Evolutionary conservation across 225 moss, liverwort and hornwort genomes (phyloP), one percentile per base, ranked within the genome.

Genomic region (Marchantia paleacea): DNA sequence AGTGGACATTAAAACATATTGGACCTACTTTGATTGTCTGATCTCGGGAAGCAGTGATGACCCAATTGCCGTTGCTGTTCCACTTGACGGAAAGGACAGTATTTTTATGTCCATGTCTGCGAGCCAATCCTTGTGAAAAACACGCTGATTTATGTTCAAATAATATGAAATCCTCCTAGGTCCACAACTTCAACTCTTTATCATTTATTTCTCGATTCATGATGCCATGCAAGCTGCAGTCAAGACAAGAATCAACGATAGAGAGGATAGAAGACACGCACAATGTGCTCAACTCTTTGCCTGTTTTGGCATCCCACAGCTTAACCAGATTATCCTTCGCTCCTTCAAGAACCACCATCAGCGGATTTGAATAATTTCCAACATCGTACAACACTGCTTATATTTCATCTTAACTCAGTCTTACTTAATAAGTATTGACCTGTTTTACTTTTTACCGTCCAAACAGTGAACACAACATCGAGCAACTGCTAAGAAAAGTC

Each of bases 21-120:
- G 24, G 22, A 24, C 52, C 12, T 85, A 96, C 96, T 92, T 99
- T 99, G 39, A 99, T 99, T 30, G 92, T 95, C 82, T 99, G 95
- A 87, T 99, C 97, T 73, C 95, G 87, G 75, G 97, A 99, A 52
- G 92, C 97, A 82, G 97, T 93, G 57, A 99, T 91, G 39, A 99
- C 91, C 95, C 99, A 99, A 51, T 95, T 99, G 77, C 99, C 99
- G 76, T 99, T 99, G 85, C 93, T 95, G 80, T 99, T 99, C 99
- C 99, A 99, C 80, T 95, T 99, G 26, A 99, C 99, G 62, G 95
- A 94, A 55, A 99, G 86, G 66, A 99, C 99, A 28, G 99, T 95
- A 78, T 95, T 95, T 80, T 99, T 99, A 83, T 99, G 99, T 8
- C 95, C 99, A 84, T 97, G 96, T 76, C 96, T 96, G 92, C 79